Conservation (phyloP, 2,329 filamentous ascomycete species). For the Ilyonectria mors-panacis region DNA sequence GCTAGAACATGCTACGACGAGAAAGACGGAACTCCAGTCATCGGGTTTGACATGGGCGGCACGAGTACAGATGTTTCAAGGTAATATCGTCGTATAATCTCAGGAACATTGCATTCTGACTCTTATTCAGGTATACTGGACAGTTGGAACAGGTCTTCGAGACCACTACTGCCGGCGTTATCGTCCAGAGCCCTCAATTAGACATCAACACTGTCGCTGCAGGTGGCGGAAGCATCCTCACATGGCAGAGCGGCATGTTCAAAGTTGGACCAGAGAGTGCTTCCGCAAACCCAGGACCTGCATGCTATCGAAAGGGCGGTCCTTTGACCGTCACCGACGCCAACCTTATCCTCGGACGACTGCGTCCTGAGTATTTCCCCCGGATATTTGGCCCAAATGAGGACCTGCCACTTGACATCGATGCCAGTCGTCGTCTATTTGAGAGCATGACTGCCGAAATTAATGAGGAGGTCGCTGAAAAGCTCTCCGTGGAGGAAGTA, state of each 20-base stretch:
- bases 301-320: slow-evolving; percentile 89
- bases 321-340: slow-evolving; percentile 92
- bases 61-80: slow-evolving; percentile 92
- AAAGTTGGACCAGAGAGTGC: slow-evolving; percentile 91
- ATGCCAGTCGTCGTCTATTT: slow-evolving; percentile 81
- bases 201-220: slow-evolving; percentile 96
- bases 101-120: not conserved
- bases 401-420: slow-evolving; percentile 81
- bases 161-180: slow-evolving; percentile 90
- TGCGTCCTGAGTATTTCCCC: slow-evolving; percentile 91
- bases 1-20: slow-evolving; percentile 90
- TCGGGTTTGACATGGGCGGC: slow-evolving; percentile 94
- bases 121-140: slow-evolving; percentile 66
- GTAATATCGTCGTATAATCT: slow-evolving; percentile 63
- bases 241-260: slow-evolving; percentile 90
- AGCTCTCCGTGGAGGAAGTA: slow-evolving; percentile 84
- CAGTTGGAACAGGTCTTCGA: slow-evolving; percentile 94
- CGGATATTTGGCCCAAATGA: slow-evolving; percentile 94
- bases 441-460: slow-evolving; percentile 82
- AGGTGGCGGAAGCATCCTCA: slow-evolving; percentile 85
- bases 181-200: slow-evolving; percentile 89
- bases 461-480: slow-evolving; percentile 79
- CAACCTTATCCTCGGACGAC: slow-evolving; percentile 84
- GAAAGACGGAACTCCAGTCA: slow-evolving; percentile 84
- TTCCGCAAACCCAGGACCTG: slow-evolving; percentile 87